Evolutionary conservation across 371 early-diverging fungal species (phyloP).

Genomic region (Lichtheimia hyalospora): DNA sequence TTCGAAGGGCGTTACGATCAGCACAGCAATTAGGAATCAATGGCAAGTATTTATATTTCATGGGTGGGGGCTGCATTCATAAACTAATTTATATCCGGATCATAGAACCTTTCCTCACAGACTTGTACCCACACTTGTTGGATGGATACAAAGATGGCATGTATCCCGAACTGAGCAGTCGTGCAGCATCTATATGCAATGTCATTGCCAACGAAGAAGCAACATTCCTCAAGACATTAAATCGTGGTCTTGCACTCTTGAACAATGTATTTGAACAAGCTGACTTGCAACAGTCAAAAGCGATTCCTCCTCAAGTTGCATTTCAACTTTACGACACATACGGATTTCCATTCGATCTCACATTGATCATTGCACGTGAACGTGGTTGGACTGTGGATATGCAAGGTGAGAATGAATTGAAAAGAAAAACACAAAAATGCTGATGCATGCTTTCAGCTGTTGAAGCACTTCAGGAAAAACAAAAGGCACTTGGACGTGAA

Average conservation of each 20-base stretch:
- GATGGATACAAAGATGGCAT: constrained; percentile 48
- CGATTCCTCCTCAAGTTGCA: constrained; percentile 54
- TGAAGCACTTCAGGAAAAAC: constrained; percentile 51
- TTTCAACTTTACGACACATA: constrained; percentile 77
- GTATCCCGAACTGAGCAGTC: constrained; percentile 60
- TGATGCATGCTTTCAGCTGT: constrained; percentile 30
- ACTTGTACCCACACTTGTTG: constrained; percentile 61
- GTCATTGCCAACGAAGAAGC: constrained; percentile 71
- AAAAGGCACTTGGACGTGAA: constrained; percentile 52
- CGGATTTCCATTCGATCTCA: constrained; percentile 79
- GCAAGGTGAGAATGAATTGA: constrained; percentile 23
- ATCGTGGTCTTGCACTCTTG: constrained; percentile 60
- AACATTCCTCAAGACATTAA: constrained; percentile 63
- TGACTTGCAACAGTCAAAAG: constrained; percentile 30
- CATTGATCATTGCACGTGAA: constrained; percentile 68
- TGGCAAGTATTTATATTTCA: constrained; percentile 24
- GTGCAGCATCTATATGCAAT: constrained; percentile 52
- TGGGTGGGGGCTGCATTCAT: neutral
- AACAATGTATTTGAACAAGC: constrained; percentile 55
- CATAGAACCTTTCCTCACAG: constrained; percentile 60
- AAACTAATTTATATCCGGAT: neutral
- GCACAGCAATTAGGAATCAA: constrained; percentile 67
- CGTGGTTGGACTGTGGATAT: constrained; percentile 72
- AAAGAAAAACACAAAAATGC: neutral
- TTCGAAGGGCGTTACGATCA: constrained; percentile 73